These are phyloP conservation scores for Martiniozyma abietophila DNA, from an alignment of 805 yeast species.

Conservation along the genomic window DNA sequence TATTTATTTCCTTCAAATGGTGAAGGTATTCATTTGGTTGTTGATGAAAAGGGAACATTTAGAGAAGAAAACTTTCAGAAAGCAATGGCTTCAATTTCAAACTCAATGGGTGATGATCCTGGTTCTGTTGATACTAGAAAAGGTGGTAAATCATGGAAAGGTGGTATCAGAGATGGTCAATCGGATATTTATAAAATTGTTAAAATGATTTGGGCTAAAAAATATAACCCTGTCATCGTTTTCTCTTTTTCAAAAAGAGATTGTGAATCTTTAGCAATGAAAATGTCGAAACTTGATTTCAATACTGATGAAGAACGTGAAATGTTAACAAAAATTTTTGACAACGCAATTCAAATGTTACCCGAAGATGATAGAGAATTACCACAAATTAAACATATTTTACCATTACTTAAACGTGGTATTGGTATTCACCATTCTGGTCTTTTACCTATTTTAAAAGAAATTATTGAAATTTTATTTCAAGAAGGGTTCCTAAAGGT, in stretches of 20 bases:
- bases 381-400: conserved; percentile 88
- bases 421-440: conserved; percentile 98
- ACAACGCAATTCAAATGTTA: conserved; percentile 77
- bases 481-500: conserved; percentile 96
- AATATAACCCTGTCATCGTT: conserved; percentile 95
- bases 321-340: conserved; percentile 80
- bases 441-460: conserved; percentile 81
- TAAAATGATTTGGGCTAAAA: conserved; percentile 94
- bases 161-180: conserved; percentile 56
- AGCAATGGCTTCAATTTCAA: conserved; percentile 91
- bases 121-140: conserved; percentile 45
- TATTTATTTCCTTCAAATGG: conserved; percentile 98
- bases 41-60: conserved; percentile 92
- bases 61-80: conserved; percentile 97
- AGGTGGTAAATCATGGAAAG: conserved; percentile 68
- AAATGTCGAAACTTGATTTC: conserved; percentile 93
- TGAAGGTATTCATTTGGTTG: conserved; percentile 94
- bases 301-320: conserved; percentile 91
- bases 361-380: conserved; percentile 87
- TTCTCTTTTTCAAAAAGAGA: conserved; percentile 97
- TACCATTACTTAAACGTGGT: conserved; percentile 87
- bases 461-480: conserved; percentile 89
- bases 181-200: conserved; percentile 94
- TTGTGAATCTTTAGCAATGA: conserved; percentile 88
- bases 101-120: conserved; percentile 78